Conservation (phyloP, 73 alveolate species). For the Effrenium voratum region DNA sequence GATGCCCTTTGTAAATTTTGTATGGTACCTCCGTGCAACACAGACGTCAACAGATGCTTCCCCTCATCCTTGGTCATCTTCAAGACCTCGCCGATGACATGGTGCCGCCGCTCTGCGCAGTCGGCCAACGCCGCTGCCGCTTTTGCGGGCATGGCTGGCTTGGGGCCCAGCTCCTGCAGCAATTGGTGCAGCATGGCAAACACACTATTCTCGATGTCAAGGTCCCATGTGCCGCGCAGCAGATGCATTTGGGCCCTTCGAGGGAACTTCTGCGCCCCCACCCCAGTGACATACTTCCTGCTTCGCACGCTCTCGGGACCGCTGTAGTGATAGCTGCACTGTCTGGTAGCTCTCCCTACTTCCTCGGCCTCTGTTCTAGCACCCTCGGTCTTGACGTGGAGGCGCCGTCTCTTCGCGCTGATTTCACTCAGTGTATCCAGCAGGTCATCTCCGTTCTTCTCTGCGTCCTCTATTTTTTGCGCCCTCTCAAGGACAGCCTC, state of each 20-base stretch:
- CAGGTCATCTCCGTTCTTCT: too few relatives aligned
- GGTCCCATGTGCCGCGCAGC: neutral
- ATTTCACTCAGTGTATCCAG: too few relatives aligned
- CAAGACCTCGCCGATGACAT: neutral
- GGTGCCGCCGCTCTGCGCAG: neutral
- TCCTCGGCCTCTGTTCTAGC: too few relatives aligned
- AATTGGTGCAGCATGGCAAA: neutral
- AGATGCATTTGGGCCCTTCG: neutral
- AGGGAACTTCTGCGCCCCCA: conserved; percentile 20
- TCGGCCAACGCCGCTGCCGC: neutral
- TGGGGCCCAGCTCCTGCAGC: neutral
- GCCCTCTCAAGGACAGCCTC: too few relatives aligned
- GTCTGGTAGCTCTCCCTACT: too few relatives aligned
- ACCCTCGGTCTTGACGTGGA: too few relatives aligned
- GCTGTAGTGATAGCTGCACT: too few relatives aligned
- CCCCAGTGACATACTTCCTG: too few relatives aligned
- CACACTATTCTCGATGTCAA: conserved; percentile 3
- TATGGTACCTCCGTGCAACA: neutral
- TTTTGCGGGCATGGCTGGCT: neutral
- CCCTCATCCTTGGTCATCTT: neutral
- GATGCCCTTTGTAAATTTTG: neutral
- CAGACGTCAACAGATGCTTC: neutral
- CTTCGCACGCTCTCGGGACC: too few relatives aligned
- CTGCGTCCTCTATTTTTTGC: too few relatives aligned
- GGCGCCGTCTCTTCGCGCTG: too few relatives aligned